Evolutionary conservation across 2,329 filamentous ascomycete species (phyloP).

Genomic region (Alternaria infectoria): DNA sequence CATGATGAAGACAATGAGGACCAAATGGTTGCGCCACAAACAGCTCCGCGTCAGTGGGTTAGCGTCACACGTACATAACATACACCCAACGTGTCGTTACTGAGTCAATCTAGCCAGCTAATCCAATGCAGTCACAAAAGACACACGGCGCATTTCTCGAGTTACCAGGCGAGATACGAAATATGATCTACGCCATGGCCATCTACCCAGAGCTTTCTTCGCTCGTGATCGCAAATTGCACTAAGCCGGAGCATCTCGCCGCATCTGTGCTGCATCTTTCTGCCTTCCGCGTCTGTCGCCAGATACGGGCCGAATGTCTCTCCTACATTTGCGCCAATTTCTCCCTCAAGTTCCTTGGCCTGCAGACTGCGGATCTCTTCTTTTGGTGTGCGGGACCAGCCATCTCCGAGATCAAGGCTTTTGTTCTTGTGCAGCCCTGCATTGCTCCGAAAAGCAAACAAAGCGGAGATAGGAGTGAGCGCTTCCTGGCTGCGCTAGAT

Average conservation of each 20-base stretch:
- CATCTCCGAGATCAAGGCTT: conserved; percentile 2
- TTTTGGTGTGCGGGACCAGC: conserved; percentile 6
- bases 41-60: not conserved
- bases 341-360: conserved; percentile 9
- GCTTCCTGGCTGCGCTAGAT: conserved; percentile 3
- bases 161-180: conserved; percentile 33
- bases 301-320: conserved; percentile 29
- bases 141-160: conserved; percentile 11
- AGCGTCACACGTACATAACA: not conserved
- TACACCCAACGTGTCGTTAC: not conserved
- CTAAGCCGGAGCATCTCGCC: conserved; percentile 11
- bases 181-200: conserved; percentile 22
- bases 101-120: not conserved
- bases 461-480: not conserved
- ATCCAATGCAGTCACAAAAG: not conserved
- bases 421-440: not conserved
- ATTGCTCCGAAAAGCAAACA: not conserved
- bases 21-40: not conserved
- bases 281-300: conserved; percentile 26
- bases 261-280: conserved; percentile 12
- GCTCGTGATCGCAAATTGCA: conserved; percentile 7
- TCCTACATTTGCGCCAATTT: conserved; percentile 25
- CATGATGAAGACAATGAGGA: not conserved
- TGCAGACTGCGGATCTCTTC: conserved; percentile 13
- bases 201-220: conserved; percentile 15